phyloP scores from a whole-genome alignment of 1,284 basidiomycete species.

The Cutaneotrichosporon cutaneum region DNA sequence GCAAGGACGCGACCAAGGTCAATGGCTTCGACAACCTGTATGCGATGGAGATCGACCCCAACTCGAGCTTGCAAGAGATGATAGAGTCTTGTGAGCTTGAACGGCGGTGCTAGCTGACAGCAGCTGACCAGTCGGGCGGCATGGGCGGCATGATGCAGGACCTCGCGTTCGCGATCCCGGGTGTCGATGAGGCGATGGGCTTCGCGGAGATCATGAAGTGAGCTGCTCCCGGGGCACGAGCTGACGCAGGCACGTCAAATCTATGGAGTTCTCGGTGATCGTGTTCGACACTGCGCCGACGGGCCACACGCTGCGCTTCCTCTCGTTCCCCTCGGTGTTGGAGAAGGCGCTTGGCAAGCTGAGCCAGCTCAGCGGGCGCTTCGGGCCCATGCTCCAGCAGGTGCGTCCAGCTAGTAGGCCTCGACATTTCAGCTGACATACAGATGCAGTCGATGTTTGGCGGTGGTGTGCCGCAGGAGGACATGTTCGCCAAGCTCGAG shows the following conservation, averaged over 20 bases:
- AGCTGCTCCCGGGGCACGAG: background rate
- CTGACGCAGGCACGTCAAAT: slow-evolving; percentile 80
- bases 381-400: slow-evolving; percentile 96
- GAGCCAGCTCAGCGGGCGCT: slow-evolving; percentile 81
- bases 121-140: slow-evolving; percentile 80
- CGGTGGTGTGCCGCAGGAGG: slow-evolving; percentile 72
- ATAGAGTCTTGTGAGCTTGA: slow-evolving; percentile 79
- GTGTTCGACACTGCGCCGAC: slow-evolving; percentile 99
- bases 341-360: slow-evolving; percentile 97
- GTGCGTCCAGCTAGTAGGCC: slow-evolving; percentile 50
- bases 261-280: slow-evolving; percentile 99
- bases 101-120: background rate
- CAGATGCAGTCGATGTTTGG: slow-evolving; percentile 95
- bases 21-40: slow-evolving; percentile 96
- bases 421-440: background rate
- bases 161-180: slow-evolving; percentile 96
- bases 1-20: slow-evolving; percentile 98
- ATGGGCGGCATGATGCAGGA: slow-evolving; percentile 99
- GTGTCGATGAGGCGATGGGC: slow-evolving; percentile 99
- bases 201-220: slow-evolving; percentile 99
- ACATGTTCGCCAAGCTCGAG: slow-evolving; percentile 98
- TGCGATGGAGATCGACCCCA: slow-evolving; percentile 99
- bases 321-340: slow-evolving; percentile 95
- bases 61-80: slow-evolving; percentile 97
- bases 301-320: slow-evolving; percentile 95